phyloP scores from a whole-genome alignment of 2,329 filamentous ascomycete genomes.

The Phialophora chinensis region DNA sequence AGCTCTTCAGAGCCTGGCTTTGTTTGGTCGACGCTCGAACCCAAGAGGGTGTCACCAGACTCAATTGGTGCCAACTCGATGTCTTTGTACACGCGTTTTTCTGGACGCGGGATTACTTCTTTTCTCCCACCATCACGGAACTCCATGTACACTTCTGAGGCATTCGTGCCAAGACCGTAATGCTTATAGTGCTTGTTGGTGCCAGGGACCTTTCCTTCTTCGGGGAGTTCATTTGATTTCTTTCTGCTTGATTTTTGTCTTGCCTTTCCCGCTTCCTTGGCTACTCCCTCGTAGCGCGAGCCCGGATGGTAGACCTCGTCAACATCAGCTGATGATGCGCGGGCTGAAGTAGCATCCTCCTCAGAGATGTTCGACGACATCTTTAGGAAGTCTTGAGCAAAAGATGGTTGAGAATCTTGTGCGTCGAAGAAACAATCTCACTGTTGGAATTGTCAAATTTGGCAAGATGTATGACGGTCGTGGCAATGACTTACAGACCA shows the following conservation, averaged over 20 bases:
- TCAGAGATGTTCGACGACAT: neutral
- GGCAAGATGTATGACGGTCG: neutral
- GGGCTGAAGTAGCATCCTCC: neutral
- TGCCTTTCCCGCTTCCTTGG: neutral
- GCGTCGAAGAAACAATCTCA: neutral
- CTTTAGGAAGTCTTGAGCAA: neutral
- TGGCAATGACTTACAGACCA: slow-evolving; percentile 1
- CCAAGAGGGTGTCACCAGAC: neutral
- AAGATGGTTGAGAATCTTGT: neutral
- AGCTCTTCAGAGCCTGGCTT: slow-evolving; percentile 10
- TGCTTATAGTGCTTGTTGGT: slow-evolving; percentile 1
- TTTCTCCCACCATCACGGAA: neutral
- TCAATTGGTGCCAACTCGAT: neutral
- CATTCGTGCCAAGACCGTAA: neutral
- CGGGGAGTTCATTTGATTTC: neutral
- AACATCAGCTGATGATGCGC: neutral
- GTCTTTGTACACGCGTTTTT: slow-evolving; percentile 7
- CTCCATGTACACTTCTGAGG: slow-evolving; percentile 1
- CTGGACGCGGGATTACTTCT: neutral
- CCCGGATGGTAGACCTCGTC: neutral
- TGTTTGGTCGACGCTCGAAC: neutral
- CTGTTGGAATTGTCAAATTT: neutral
- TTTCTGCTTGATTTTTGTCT: neutral
- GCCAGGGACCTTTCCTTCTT: neutral
- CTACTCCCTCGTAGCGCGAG: neutral